Conservation (phyloP, 257 asterid species). For the Ballota nigra region DNA sequence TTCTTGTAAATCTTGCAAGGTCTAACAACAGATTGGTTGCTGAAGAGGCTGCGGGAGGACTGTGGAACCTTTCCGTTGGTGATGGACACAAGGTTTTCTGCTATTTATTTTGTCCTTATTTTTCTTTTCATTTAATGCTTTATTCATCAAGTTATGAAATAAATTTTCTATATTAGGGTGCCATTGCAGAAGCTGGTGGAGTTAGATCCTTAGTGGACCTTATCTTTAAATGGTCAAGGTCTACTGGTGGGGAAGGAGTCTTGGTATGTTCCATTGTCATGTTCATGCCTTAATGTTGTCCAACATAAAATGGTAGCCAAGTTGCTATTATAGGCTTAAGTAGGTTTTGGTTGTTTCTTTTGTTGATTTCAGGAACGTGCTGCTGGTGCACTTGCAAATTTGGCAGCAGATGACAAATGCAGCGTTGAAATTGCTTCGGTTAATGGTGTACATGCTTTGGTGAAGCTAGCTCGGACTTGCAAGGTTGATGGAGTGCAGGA, state of each 20-base stretch:
- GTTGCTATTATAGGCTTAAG: slow-evolving; percentile 9
- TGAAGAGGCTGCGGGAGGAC: slow-evolving; percentile 90
- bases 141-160: background rate
- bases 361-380: slow-evolving; percentile 73
- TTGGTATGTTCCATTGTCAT: slow-evolving; percentile 47
- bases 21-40: slow-evolving; percentile 76
- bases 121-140: background rate
- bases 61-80: slow-evolving; percentile 89
- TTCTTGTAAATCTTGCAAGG: slow-evolving; percentile 64
- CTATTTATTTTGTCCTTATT: background rate
- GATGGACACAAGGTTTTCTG: slow-evolving; percentile 78
- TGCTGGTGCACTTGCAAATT: slow-evolving; percentile 87
- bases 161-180: slow-evolving; percentile 43
- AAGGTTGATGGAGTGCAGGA: slow-evolving; percentile 90
- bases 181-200: slow-evolving; percentile 87
- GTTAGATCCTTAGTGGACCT: slow-evolving; percentile 78
- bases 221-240: slow-evolving; percentile 75
- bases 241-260: slow-evolving; percentile 70
- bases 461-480: slow-evolving; percentile 67
- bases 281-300: background rate
- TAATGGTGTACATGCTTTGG: slow-evolving; percentile 80
- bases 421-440: slow-evolving; percentile 73
- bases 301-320: background rate
- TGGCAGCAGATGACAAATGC: slow-evolving; percentile 98
- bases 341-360: slow-evolving; percentile 11